Conservation (phyloP, 768 basidiomycete species). For the Rhizopogon vesiculosus region DNA sequence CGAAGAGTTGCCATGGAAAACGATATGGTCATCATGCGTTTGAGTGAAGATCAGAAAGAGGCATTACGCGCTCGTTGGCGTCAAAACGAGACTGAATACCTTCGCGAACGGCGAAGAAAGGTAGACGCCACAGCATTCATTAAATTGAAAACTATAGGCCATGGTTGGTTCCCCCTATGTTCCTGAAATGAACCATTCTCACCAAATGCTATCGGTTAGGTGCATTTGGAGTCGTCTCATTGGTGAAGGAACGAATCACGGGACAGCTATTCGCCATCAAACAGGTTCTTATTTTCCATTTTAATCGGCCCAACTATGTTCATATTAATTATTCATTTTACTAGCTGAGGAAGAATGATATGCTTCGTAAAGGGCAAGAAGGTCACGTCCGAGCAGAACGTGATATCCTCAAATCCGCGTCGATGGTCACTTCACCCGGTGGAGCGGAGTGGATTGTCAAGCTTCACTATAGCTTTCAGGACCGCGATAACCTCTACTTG, state of each 20-base stretch:
- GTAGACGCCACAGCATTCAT: conserved; percentile 83
- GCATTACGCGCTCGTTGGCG: conserved; percentile 70
- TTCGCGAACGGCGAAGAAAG: conserved; percentile 78
- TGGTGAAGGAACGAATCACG: conserved; percentile 78
- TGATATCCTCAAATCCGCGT: conserved; percentile 88
- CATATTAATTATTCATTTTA: conserved; percentile 21
- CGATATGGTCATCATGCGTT: conserved; percentile 73
- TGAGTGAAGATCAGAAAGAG: conserved; percentile 68
- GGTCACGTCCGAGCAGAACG: conserved; percentile 96
- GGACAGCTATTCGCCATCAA: conserved; percentile 94
- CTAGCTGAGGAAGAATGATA: conserved; percentile 82
- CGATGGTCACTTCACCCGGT: conserved; percentile 67
- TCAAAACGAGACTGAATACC: conserved; percentile 85
- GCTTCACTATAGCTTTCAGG: conserved; percentile 91
- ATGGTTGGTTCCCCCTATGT: conserved; percentile 52
- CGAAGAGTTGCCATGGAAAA: conserved; percentile 82
- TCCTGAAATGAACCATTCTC: conserved; percentile 19
- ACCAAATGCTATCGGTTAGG: conserved; percentile 43
- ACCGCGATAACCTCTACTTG: conserved; percentile 92
- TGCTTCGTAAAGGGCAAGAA: conserved; percentile 96
- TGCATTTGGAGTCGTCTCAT: conserved; percentile 93
- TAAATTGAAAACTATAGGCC: conserved; percentile 91
- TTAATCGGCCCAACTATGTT: conserved; percentile 18
- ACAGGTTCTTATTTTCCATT: conserved; percentile 52
- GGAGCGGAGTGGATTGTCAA: conserved; percentile 92